A percentile compares a stretch with the other conserved stretches of the same genome.
Evolutionary conservation across 306 rosid species (phyloP).

Genomic region (Luffa acutangula): DNA sequence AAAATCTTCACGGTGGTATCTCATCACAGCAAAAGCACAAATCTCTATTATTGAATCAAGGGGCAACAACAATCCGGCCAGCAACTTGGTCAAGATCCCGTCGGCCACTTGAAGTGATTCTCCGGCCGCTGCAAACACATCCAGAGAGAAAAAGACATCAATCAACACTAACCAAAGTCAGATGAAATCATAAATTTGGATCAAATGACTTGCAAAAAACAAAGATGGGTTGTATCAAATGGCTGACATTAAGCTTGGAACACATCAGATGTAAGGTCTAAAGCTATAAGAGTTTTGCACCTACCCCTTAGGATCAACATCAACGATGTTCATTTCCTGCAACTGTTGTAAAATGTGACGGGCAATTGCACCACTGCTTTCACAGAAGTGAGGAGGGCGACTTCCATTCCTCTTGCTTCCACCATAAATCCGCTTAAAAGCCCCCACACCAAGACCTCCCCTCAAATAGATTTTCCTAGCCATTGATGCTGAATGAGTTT

Average conservation of each 20-base stretch:
- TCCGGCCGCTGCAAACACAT: conserved; percentile 34
- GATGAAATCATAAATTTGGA: neutral
- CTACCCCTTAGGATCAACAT: conserved; percentile 39
- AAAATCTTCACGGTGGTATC: neutral
- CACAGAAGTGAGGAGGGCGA: conserved; percentile 53
- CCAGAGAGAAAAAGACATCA: neutral
- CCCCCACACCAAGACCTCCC: conserved; percentile 59
- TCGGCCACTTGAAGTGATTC: conserved; percentile 39
- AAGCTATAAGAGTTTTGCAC: neutral
- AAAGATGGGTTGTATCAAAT: neutral
- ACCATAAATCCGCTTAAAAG: conserved; percentile 43
- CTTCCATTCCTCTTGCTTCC: conserved; percentile 57
- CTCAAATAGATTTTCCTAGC: conserved; percentile 58
- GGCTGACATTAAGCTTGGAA: neutral
- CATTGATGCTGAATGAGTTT: conserved; percentile 32
- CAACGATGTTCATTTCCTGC: conserved; percentile 24
- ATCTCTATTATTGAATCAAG: conserved; percentile 15
- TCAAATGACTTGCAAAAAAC: neutral
- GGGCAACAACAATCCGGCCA: conserved; percentile 42
- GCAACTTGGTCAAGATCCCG: conserved; percentile 63
- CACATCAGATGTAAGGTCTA: neutral
- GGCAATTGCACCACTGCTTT: conserved; percentile 50
- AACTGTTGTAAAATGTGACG: conserved; percentile 43
- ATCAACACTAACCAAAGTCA: neutral
- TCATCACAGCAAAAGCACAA: neutral